phyloP scores from a whole-genome alignment of 1,284 basidiomycete genomes.

The Ceratobasidium sp. region DNA sequence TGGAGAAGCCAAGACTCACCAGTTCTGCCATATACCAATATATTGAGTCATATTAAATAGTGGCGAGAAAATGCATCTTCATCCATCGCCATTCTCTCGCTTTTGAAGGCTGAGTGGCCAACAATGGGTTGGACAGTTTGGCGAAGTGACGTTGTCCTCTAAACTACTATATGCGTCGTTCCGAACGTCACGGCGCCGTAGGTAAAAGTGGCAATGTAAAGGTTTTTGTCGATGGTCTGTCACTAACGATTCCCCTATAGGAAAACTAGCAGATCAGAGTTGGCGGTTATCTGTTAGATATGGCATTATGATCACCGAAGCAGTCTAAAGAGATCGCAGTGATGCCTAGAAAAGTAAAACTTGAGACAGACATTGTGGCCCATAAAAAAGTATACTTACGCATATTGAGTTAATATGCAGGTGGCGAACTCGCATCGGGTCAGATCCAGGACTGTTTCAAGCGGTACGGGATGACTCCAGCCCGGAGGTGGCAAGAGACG shows the following conservation, averaged over 20 bases:
- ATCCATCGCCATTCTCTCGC: background rate
- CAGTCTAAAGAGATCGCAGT: background rate
- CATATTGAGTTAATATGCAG: background rate
- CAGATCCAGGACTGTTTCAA: background rate
- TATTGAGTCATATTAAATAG: slow-evolving; percentile 19
- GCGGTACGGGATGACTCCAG: background rate
- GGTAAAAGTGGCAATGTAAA: background rate
- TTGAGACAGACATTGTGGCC: too few species aligned
- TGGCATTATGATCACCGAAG: background rate
- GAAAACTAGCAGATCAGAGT: background rate
- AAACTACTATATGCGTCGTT: background rate
- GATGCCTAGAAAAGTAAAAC: background rate
- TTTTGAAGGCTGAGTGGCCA: slow-evolving; percentile 9
- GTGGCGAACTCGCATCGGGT: background rate
- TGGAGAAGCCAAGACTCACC: slow-evolving; percentile 1
- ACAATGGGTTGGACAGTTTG: background rate
- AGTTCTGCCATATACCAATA: slow-evolving; percentile 38
- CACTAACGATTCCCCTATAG: background rate
- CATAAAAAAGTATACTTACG: background rate
- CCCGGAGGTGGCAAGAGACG: background rate
- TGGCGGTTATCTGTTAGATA: background rate
- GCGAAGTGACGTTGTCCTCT: background rate
- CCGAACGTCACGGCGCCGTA: background rate
- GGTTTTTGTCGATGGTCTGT: background rate
- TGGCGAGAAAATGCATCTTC: background rate